A percentile compares a stretch with the other conserved stretches of the same genome.
Evolutionary conservation across 176 grass and related monocot genomes (phyloP).

Genomic region (Musa acuminata): DNA sequence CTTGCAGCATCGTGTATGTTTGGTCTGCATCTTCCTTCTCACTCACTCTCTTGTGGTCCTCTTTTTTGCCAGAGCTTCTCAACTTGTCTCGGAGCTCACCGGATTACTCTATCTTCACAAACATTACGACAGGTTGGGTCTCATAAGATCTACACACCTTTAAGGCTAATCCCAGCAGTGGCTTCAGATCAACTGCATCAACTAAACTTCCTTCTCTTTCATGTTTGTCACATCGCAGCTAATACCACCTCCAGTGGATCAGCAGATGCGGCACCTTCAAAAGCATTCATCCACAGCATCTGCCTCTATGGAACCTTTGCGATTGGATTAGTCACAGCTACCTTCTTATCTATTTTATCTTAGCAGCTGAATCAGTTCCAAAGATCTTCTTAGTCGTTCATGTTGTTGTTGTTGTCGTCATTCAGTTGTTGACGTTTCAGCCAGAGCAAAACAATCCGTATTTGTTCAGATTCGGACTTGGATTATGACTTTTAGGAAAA

Average conservation of each 20-base stretch:
- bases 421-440: not conserved
- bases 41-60: not conserved
- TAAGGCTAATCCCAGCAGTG: not conserved
- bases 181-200: not conserved
- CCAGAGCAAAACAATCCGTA: too few relatives aligned
- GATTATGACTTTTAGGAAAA: too few relatives aligned
- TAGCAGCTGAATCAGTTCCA: not conserved
- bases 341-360: conserved; percentile 35
- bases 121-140: conserved; percentile 30
- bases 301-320: conserved; percentile 17
- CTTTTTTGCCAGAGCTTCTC: conserved; percentile 29
- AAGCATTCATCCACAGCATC: conserved; percentile 15
- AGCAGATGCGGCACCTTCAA: not conserved
- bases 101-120: conserved; percentile 48
- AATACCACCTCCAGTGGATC: conserved; percentile 2
- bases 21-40: not conserved
- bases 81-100: conserved; percentile 41
- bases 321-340: conserved; percentile 23
- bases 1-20: too few relatives aligned
- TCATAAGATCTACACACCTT: not conserved
- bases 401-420: not conserved
- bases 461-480: too few relatives aligned
- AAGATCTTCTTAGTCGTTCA: not conserved
- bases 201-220: not conserved
- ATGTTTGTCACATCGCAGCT: not conserved